phyloP scores from a whole-genome alignment of 371 early-diverging fungal species.

The Rhizopus stolonifer region DNA sequence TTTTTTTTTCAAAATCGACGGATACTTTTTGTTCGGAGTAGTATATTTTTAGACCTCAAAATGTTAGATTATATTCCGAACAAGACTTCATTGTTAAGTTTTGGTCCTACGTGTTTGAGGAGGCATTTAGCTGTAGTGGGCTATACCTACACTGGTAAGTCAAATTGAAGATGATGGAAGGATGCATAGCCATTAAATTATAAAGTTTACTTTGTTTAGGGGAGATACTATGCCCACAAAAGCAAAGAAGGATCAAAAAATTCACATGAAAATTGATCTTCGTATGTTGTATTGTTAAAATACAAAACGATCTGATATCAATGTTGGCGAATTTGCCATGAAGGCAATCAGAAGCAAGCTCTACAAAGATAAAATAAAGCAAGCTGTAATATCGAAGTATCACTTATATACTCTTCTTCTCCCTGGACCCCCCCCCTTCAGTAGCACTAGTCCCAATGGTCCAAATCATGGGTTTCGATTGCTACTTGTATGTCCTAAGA shows the following conservation, averaged over 20 bases:
- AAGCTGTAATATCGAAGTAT: neutral
- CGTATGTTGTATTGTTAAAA: neutral
- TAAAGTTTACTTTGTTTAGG: too few species aligned
- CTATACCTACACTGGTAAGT: neutral
- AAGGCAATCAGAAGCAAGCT: conserved; percentile 2
- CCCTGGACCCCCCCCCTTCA: conserved; percentile 6
- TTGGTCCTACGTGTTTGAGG: conserved; percentile 3
- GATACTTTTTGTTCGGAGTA: too few species aligned
- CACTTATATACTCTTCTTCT: neutral
- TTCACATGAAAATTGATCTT: neutral
- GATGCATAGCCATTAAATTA: too few species aligned
- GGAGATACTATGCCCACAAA: neutral
- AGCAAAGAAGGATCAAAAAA: neutral
- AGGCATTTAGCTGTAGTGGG: neutral
- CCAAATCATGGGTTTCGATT: conserved; percentile 4
- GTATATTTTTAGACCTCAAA: too few species aligned
- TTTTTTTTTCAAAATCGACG: too few species aligned
- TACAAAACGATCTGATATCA: neutral
- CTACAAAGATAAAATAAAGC: neutral
- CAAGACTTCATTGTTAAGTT: conserved; percentile 11
- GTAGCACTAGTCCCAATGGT: neutral
- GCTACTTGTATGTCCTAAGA: neutral
- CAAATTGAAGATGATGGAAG: too few species aligned
- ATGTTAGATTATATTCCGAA: conserved; percentile 3
- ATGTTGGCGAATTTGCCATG: neutral